A percentile compares a stretch with the other conserved stretches of the same genome.
Conservation (phyloP, 2,329 filamentous ascomycete genomes). For the Hypoxylon sp. region DNA sequence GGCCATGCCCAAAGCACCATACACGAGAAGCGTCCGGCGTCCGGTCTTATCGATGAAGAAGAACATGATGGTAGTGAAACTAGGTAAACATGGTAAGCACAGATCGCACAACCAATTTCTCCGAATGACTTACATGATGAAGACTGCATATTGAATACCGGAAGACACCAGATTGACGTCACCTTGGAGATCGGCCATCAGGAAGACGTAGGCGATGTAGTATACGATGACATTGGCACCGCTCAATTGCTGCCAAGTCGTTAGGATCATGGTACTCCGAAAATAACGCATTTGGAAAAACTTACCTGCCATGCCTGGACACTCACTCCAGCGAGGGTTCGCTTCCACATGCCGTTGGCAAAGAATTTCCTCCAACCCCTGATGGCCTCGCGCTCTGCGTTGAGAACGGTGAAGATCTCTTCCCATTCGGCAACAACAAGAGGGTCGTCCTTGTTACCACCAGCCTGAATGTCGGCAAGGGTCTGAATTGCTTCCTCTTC, state of each 20-base stretch:
- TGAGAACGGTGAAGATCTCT: conserved; percentile 56
- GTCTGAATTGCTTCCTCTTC: conserved; percentile 63
- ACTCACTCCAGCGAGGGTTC: conserved; percentile 63
- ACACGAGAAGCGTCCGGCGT: conserved; percentile 70
- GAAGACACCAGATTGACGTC: conserved; percentile 64
- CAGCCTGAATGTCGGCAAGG: conserved; percentile 65
- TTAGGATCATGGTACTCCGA: conserved; percentile 10
- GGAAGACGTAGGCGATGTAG: conserved; percentile 68
- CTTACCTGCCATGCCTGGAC: conserved; percentile 64
- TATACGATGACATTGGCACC: conserved; percentile 64
- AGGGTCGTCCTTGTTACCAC: conserved; percentile 62
- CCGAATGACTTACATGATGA: conserved; percentile 50
- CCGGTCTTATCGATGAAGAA: conserved; percentile 64
- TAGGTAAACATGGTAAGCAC: conserved; percentile 30
- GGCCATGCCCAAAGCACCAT: conserved; percentile 72
- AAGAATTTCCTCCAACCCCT: conserved; percentile 51
- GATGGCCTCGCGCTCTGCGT: conserved; percentile 48
- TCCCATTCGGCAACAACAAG: conserved; percentile 66
- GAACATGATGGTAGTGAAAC: conserved; percentile 57
- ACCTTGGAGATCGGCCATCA: conserved; percentile 64
- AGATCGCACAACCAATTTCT: not conserved
- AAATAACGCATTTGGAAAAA: conserved; percentile 20
- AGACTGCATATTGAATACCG: conserved; percentile 63
- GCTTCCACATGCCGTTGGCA: conserved; percentile 64
- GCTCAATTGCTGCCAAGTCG: conserved; percentile 53